Base-by-base conservation (phyloP, 495 filamentous ascomycete genomes). In the Aspergillus conjunctus region DNA sequence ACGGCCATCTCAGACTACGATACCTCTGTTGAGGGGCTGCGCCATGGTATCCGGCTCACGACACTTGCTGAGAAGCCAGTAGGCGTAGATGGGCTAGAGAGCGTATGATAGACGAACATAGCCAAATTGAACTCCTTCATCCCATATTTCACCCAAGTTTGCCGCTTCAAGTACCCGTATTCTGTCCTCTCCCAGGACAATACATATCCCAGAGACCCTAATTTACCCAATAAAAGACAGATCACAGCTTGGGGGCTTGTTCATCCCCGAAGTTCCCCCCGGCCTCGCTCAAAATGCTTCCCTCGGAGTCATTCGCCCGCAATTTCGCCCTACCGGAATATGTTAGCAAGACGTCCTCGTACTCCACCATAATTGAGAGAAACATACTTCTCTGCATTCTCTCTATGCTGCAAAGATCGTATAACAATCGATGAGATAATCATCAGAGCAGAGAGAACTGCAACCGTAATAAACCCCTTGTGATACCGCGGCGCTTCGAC, bases 1-100 rank as follows among this genome's bases (percentile, higher is more conserved):
- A 81, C 80, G n/a, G 80, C 79, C 12, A 81, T 83, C 46, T 77
- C 73, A 3, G 80, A 84, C 58, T 84, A 80, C 54, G 75, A 82
- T 60, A 70, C 76, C 46, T 70, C 71, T 45, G 71, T 72, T 51
- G 79, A 81, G 61, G 80, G 79, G 7, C 54, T 63, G 21, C 51
- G 64, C 30, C 79, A 81, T 62, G 79, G 79, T 3, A 75, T 81
- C 59, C 70, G 79, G 7, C 74, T 81, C 51, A 81, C 78, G 2
- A 80, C 79, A 4, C 65, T 76, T 22, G 79, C 61, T 7, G 78
- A 83, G 50, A 66, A 64, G 33, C 80, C 80, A 8, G 72, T 69
- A 22, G 79, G 77, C 4, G 74, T 81, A 0, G 63, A 73, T 51
- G 78, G 75, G 17, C 56, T 81, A 51, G 70, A 79, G 37, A 59